Evolutionary conservation across 2,329 filamentous ascomycete species (phyloP).

Genomic region (Penicillium sp.): DNA sequence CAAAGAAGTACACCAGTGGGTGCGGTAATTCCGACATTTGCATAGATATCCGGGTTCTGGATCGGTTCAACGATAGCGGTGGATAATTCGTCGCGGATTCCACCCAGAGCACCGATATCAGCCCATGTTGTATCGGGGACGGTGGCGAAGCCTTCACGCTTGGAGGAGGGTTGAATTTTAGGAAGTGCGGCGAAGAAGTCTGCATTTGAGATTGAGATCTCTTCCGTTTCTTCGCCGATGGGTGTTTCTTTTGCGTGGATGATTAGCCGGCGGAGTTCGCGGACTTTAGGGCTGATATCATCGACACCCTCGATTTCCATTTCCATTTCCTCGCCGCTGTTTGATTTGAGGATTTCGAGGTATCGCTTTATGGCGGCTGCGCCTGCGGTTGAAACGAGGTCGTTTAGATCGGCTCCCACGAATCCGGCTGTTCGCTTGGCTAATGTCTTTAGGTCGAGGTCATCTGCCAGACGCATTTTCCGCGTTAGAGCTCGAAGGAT

Average conservation of each 20-base stretch:
- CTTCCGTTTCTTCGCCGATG: conserved; percentile 58
- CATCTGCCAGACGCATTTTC: conserved; percentile 65
- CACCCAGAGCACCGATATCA: conserved; percentile 82
- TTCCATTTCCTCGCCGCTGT: conserved; percentile 43
- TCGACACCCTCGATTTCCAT: conserved; percentile 58
- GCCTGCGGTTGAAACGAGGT: conserved; percentile 68
- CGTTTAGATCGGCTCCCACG: conserved; percentile 85
- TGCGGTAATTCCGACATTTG: conserved; percentile 74
- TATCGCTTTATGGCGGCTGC: conserved; percentile 67
- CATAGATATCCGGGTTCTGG: conserved; percentile 76
- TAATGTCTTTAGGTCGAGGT: conserved; percentile 74
- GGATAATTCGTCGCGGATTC: conserved; percentile 79
- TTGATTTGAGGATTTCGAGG: conserved; percentile 55
- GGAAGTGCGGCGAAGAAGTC: conserved; percentile 77
- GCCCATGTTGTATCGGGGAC: conserved; percentile 93
- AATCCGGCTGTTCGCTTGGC: conserved; percentile 90
- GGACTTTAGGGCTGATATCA: conserved; percentile 44
- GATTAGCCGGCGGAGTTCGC: conserved; percentile 57
- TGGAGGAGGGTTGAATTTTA: conserved; percentile 77
- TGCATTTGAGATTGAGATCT: conserved; percentile 63
- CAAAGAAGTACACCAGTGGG: conserved; percentile 90
- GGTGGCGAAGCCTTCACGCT: conserved; percentile 91
- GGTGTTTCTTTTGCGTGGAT: conserved; percentile 57
- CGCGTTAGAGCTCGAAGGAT: conserved; percentile 77
- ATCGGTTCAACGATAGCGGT: conserved; percentile 91